Evolutionary conservation across 768 basidiomycete species (phyloP), one percentile per base, ranked within the genome.

Genomic region (Mycena belliarum): DNA sequence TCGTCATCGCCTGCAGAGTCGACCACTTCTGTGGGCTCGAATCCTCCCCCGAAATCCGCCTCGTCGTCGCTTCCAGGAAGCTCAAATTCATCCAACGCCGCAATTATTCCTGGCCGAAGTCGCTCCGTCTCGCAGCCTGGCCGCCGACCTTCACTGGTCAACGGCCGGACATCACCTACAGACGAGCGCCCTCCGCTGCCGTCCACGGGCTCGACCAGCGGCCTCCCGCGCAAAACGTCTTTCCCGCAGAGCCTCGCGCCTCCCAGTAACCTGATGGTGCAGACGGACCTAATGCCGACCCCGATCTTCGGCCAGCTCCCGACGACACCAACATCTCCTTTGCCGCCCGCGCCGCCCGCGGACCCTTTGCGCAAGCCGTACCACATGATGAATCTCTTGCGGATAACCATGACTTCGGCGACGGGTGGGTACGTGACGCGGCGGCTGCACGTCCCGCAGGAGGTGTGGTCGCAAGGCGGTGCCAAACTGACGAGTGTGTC

Each of bases 381-480:
- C 68, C 89, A 94, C 69, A 82, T 96, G 82, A 95, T 96, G 93
- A 77, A 79, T 59, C 81, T 92, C 23, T 75, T 96, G 35, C 80
- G 86, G 58, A 83, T 77, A 49, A 93, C 93, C 25, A 95, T 95
- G 85, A 81, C 78, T 35, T 86, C 85, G 35, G 78, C 81, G 59
- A 85, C 88, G 5, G 94, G 94, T n/a, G 93, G 91, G 29, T 95
- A 95, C 70, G 77, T 96, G 54, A 94, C 92, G 16, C 87, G 87
- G 44, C 83, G 88, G 44, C 72, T 96, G 63, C 93, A 94, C 71
- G 89, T 96, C 26, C 93, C 94, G 15, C 84, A 85, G 53, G 91
- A 92, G 67, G 89, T 95, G 23, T 96, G 94, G 94, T 89, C 91
- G 42, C 90, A 93, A 69, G 89, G 89, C 26, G 93, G 93, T 40